Evolutionary conservation across 805 yeast genomes (phyloP), one percentile per base, ranked within the genome.

Genomic region (Suhomyces tanzawaensis): DNA sequence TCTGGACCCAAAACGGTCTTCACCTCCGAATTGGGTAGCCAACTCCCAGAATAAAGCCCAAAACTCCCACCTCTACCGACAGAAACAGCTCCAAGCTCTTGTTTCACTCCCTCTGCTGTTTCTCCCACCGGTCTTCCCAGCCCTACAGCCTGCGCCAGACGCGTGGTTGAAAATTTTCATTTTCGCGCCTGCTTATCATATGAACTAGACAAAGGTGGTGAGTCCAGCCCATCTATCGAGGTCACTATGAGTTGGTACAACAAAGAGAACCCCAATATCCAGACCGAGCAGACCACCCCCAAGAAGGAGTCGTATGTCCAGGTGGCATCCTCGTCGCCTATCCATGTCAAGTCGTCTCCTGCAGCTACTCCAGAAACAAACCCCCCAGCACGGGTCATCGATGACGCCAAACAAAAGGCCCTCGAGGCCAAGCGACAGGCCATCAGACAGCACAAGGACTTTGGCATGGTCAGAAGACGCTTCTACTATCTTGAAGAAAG

Each of bases 291-390:
- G 28, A 31, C 36, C 40, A 22, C 46, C 53, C 4, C 58, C 62
- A 4, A 40, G 46, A 7, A 49, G 48, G 40, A 45, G 12, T 43
- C 40, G 39, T 53, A 57, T 36, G 47, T 69, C 15, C 73, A 69
- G 48, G 73, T 69, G 6, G 73, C 73, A 3, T 53, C 64, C 35
- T 62, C 69, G 22, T 64, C 71, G 18, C 74, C 74, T 12, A 59
- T 68, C 11, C 34, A 43, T 21, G 53, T 63, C 14, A 45, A 49
- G 19, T 45, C 62, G 14, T 55, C 66, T 4, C 66, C 69, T 4
- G 24, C 24, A 7, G 40, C 37, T n/a, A 26, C 25, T 7, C 26
- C 29, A n/a, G 23, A 14, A 9, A n/a, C 37, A 14, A 29, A 41
- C 41, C 7, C 34, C 40, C 19, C 27, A 22, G 33, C 29, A 12